A percentile compares a stretch with the other conserved stretches of the same genome.
These are phyloP conservation scores for Metroxylon sagu DNA, from an alignment of 176 grass and related monocot species.

Conservation along the genomic window DNA sequence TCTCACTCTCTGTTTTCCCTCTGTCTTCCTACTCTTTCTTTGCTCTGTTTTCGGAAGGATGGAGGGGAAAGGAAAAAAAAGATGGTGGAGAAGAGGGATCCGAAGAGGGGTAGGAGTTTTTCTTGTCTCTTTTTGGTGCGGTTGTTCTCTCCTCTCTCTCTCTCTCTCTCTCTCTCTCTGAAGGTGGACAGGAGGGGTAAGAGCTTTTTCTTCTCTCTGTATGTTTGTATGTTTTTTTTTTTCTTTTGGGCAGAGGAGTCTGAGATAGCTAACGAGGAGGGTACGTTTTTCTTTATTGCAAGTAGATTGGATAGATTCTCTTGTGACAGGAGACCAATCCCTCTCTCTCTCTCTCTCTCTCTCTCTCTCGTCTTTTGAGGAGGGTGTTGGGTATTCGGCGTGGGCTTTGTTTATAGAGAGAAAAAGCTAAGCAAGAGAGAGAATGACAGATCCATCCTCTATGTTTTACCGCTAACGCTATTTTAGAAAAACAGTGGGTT, in stretches of 20 bases:
- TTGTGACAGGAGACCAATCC: not conserved
- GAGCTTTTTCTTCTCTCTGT: not conserved
- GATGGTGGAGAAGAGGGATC: too few species aligned
- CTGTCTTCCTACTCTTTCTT: too few species aligned
- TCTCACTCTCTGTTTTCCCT: not conserved
- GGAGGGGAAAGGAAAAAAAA: too few species aligned
- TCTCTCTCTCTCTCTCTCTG: not conserved
- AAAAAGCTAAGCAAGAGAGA: too few species aligned
- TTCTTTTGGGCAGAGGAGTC: slow-evolving; percentile 8
- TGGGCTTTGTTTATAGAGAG: too few species aligned
- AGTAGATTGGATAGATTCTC: slow-evolving; percentile 15
- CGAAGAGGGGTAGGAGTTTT: too few species aligned
- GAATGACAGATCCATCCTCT: too few species aligned
- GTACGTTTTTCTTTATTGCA: slow-evolving; percentile 16
- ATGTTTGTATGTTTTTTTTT: not conserved
- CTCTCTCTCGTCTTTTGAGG: slow-evolving; percentile 3
- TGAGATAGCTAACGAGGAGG: slow-evolving; percentile 19
- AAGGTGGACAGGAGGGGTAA: not conserved
- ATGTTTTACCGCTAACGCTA: too few species aligned
- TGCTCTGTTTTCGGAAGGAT: too few species aligned
- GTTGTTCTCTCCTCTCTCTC: too few species aligned
- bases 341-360: not conserved
- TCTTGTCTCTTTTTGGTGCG: too few species aligned
- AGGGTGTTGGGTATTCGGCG: not conserved
- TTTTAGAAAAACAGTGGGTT: too few species aligned